Base-by-base conservation (phyloP, 257 asterid species). In the Nicotiana obtusifolia region DNA sequence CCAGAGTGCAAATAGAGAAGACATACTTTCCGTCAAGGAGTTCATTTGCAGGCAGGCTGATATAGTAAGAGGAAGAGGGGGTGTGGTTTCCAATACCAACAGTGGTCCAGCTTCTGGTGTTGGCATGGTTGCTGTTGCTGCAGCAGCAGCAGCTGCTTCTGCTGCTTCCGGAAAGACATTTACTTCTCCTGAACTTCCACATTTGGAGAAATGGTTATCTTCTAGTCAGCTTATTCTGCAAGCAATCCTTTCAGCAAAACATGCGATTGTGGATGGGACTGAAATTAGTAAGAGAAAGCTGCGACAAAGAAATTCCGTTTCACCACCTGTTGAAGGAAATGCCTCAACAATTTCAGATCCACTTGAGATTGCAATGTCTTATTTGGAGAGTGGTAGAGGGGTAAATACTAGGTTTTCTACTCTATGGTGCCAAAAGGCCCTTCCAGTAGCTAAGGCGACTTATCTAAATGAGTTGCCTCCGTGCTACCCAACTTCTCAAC, bases 101-200 rank as follows among this genome's bases (percentile, higher is more conserved):
- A 88, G 88, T 80, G 89, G 94, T 81, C 84, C 97, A 64, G 85
- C 88, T 84, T 88, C 91, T 5, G 94, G 94, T 41, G 97, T 84
- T 78, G 99, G 99, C 85, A 93, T 93, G 98, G 94, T 89, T 83
- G 98, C 97, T 41, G 97, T 93, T 64, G 98, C 97, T 11, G 98
- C 99, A 0, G 97, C 98, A 0, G 98, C 99, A 0, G 98, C 98
- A 1, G 98, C 99, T 24, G 97, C 97, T 80, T 90, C 98, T 33
- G 88, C 92, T 81, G 88, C 94, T 82, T 90, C 97, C 82, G 90
- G 89, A 37, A 94, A 90, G 86, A 80, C 84, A 24, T 41, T 81
- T 80, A 84, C 80, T 80, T 77, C 90, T 83, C 97, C 94, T 77
- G 97, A 91, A 31, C 97, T 96, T 66, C 99, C 99, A 4, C 90